Percentiles rank a stretch among this genome's conserved stretches.
These are phyloP conservation scores for Mycena rebaudengoi DNA, from an alignment of 768 basidiomycete genomes.

Conservation along the genomic window DNA sequence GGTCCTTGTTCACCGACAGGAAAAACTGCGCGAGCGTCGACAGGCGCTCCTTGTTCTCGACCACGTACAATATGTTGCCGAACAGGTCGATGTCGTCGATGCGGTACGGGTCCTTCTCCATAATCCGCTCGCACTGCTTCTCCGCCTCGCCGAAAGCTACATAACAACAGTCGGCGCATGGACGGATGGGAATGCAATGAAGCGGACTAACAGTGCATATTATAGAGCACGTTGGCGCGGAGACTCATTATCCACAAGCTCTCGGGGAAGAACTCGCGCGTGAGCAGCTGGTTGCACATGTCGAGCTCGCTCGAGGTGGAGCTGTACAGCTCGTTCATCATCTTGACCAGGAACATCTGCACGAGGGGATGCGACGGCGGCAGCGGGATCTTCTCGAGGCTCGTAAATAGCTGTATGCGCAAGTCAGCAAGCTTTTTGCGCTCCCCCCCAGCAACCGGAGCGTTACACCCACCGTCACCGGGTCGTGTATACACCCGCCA, in stretches of 20 bases:
- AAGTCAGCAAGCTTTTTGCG: background rate
- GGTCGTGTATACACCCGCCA: conserved; percentile 60
- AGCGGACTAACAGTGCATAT: conserved; percentile 68
- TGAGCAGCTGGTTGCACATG: conserved; percentile 66
- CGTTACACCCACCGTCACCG: conserved; percentile 60
- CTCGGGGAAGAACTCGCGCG: conserved; percentile 62
- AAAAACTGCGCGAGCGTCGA: conserved; percentile 78
- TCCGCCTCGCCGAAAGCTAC: too few relatives aligned
- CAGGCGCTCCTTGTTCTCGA: conserved; percentile 73
- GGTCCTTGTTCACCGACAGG: conserved; percentile 71
- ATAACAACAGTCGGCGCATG: too few relatives aligned
- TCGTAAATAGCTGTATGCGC: conserved; percentile 10
- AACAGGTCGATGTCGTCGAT: conserved; percentile 84
- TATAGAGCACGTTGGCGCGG: conserved; percentile 72
- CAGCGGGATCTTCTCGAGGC: conserved; percentile 56
- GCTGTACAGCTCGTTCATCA: conserved; percentile 72
- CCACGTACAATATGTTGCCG: conserved; percentile 84
- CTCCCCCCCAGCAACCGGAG: background rate
- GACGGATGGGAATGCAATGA: too few relatives aligned
- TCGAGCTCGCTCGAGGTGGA: conserved; percentile 68
- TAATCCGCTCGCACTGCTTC: conserved; percentile 28
- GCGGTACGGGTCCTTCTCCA: conserved; percentile 69
- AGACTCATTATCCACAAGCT: conserved; percentile 75
- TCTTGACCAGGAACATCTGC: conserved; percentile 74
- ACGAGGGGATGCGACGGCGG: conserved; percentile 63